phyloP scores from a whole-genome alignment of 352 stramenopile species.

The Phytophthora macrochlamydospora region DNA sequence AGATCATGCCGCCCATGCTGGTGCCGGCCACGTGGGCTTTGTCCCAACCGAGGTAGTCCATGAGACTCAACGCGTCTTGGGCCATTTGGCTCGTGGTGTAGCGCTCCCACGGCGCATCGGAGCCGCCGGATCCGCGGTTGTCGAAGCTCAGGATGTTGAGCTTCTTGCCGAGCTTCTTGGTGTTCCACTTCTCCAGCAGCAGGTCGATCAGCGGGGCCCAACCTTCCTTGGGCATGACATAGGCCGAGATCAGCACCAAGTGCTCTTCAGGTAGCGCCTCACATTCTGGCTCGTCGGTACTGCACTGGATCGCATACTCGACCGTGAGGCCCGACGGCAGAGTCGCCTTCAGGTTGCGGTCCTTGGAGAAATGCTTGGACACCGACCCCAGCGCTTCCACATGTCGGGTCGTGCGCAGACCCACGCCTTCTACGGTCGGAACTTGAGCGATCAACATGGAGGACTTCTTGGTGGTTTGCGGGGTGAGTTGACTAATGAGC shows the following conservation, averaged over 20 bases:
- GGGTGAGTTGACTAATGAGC: too few relatives aligned
- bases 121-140: slow-evolving; percentile 38
- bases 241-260: slow-evolving; percentile 44
- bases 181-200: slow-evolving; percentile 26
- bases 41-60: slow-evolving; percentile 32
- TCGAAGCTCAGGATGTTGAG: slow-evolving; percentile 38
- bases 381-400: slow-evolving; percentile 25
- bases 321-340: slow-evolving; percentile 15
- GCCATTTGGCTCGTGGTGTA: slow-evolving; percentile 42
- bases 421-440: not conserved
- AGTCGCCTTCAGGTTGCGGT: slow-evolving; percentile 12
- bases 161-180: not conserved
- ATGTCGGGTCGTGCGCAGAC: slow-evolving; percentile 17
- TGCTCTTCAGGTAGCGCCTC: slow-evolving; percentile 21
- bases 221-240: slow-evolving; percentile 30
- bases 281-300: slow-evolving; percentile 2
- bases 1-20: slow-evolving; percentile 67
- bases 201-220: slow-evolving; percentile 31
- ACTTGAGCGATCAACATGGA: not conserved
- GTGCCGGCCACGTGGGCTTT: slow-evolving; percentile 24
- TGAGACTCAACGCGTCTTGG: slow-evolving; percentile 28
- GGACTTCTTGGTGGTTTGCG: too few relatives aligned
- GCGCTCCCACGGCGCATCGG: slow-evolving; percentile 12
- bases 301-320: slow-evolving; percentile 9
- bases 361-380: slow-evolving; percentile 21